These are phyloP conservation scores for Colletotrichum sp. DNA, from an alignment of 2,329 filamentous ascomycete genomes.

Conservation along the genomic window DNA sequence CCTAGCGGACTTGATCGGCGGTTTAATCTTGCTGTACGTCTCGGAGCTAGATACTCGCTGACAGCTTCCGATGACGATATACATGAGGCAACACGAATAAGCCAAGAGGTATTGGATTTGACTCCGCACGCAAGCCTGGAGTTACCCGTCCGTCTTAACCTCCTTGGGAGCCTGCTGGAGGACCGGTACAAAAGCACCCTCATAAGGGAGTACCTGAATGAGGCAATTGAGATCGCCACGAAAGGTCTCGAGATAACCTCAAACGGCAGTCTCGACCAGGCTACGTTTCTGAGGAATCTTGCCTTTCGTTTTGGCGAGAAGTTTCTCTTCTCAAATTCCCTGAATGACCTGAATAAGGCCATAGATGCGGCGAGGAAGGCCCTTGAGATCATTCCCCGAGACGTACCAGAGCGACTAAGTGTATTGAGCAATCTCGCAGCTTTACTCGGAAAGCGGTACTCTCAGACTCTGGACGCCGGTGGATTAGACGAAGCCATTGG, in stretches of 20 bases:
- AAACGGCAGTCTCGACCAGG: not conserved
- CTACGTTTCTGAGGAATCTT: not conserved
- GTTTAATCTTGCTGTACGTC: not conserved
- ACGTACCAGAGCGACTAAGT: not conserved
- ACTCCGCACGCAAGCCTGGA: not conserved
- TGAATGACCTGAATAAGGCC: fast-evolving
- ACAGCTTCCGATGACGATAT: not conserved
- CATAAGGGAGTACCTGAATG: not conserved
- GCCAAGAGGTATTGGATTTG: fast-evolving
- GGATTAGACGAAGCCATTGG: not conserved
- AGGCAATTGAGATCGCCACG: not conserved
- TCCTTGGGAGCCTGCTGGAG: not conserved
- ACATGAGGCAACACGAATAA: not conserved
- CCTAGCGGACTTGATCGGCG: not conserved
- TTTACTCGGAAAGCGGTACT: not conserved
- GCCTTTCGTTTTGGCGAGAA: not conserved
- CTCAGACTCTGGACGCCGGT: not conserved
- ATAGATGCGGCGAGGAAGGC: not conserved
- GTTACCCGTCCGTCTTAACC: fast-evolving
- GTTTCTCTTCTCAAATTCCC: not conserved
- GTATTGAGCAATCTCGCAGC: not conserved
- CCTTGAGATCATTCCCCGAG: not conserved
- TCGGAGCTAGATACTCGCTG: not conserved
- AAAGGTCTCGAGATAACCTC: fast-evolving
- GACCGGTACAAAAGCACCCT: not conserved